Evolutionary conservation across 768 basidiomycete genomes (phyloP), one percentile per base, ranked within the genome.

Genomic region (Rickenella mellea): DNA sequence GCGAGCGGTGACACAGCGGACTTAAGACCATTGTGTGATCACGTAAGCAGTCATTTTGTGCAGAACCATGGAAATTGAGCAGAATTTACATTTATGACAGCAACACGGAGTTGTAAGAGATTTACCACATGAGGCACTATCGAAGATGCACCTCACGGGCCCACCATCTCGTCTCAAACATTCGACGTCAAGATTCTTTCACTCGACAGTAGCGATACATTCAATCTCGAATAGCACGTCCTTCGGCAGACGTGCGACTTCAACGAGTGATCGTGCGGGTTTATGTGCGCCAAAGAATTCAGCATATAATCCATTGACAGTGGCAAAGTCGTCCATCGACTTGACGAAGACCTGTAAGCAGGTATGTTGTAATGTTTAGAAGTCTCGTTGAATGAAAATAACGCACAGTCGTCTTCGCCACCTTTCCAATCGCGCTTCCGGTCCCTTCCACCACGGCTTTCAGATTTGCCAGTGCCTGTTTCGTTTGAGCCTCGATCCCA

Each of bases 151-250:
- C n/a, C n/a, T n/a, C n/a, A n/a, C n/a, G n/a, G n/a, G n/a, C n/a
- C n/a, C n/a, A n/a, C n/a, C n/a, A n/a, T n/a, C n/a, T n/a, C n/a
- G n/a, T n/a, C n/a, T n/a, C n/a, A n/a, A n/a, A n/a, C n/a, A n/a
- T n/a, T n/a, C n/a, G n/a, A n/a, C n/a, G n/a, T n/a, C n/a, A n/a
- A n/a, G n/a, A n/a, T n/a, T n/a, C n/a, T n/a, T n/a, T n/a, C n/a
- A n/a, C n/a, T n/a, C n/a, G n/a, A n/a, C n/a, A n/a, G n/a, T n/a
- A 10, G 80, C 88, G 60, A 92, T 83, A 46, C 77, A 80, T 63
- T 98, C 94, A 42, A 98, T 76, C 71, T 98, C 94, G 39, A 96
- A 80, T 27, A 93, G 69, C 7, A 89, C 93, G 54, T 91, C 87
- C 59, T 83, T 88, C 8, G 94, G 94, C 41, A 98, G 71, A 33